A percentile compares a stretch with the other conserved stretches of the same genome.
phyloP scores from a whole-genome alignment of 1,284 basidiomycete genomes.

The Malassezia nana region DNA sequence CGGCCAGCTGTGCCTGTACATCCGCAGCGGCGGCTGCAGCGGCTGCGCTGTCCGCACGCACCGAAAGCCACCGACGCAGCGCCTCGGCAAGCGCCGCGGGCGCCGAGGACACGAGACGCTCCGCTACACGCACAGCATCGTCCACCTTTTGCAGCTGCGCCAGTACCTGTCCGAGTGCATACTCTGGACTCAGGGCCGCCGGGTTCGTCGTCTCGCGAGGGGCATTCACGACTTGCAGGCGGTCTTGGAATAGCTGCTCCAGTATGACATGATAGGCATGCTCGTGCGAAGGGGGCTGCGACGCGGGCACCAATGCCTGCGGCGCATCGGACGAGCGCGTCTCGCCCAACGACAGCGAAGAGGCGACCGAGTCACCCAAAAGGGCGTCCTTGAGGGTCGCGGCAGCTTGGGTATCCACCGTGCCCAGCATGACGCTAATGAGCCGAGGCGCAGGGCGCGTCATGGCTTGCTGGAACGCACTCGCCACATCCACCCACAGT shows the following conservation, averaged over 20 bases:
- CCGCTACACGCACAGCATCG: constrained; percentile 33
- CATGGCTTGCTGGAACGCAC: constrained; percentile 60
- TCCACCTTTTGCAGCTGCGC: constrained; percentile 56
- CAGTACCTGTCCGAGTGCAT: constrained; percentile 79
- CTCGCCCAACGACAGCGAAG: constrained; percentile 48
- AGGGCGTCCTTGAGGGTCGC: constrained; percentile 24
- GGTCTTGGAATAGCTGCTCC: constrained; percentile 67
- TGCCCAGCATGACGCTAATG: constrained; percentile 33
- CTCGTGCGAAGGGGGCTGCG: constrained; percentile 68
- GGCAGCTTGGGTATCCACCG: constrained; percentile 26
- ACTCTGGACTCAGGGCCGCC: constrained; percentile 75
- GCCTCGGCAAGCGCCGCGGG: constrained; percentile 34
- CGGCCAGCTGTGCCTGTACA: constrained; percentile 52
- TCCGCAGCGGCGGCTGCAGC: constrained; percentile 17
- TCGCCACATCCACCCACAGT: constrained; percentile 71
- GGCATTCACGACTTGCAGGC: constrained; percentile 70
- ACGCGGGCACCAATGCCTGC: background rate
- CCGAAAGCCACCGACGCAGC: constrained; percentile 28
- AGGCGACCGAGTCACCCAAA: constrained; percentile 22
- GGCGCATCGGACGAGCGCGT: constrained; percentile 50
- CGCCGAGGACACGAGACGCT: constrained; percentile 25
- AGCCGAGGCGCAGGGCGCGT: constrained; percentile 44
- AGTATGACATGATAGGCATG: constrained; percentile 82
- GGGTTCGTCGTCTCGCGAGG: constrained; percentile 30
- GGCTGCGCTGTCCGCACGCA: constrained; percentile 26